phyloP scores from a whole-genome alignment of 1,139 yeast species.

The Geotrichum bryndzae region DNA sequence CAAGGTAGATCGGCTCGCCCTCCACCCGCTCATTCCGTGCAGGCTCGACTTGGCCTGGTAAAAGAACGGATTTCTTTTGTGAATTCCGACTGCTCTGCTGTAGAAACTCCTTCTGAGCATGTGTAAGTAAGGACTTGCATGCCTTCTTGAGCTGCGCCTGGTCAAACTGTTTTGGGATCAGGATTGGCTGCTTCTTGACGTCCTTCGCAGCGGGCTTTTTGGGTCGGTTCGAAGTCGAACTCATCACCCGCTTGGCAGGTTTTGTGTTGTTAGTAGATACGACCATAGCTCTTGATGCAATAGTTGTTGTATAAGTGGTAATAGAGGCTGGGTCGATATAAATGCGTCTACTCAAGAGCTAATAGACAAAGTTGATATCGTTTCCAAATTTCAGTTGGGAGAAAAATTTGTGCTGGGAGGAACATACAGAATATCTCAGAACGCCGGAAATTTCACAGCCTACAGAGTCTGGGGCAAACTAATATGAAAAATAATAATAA shows the following conservation, averaged over 20 bases:
- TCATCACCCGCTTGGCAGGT: neutral
- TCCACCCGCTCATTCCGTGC: neutral
- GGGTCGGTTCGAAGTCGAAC: neutral
- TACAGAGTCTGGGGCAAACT: neutral
- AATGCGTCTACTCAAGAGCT: neutral
- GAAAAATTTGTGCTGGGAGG: neutral
- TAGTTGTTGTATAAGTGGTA: neutral
- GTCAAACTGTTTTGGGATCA: conserved; percentile 17
- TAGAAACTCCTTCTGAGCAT: conserved; percentile 8
- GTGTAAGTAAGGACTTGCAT: conserved; percentile 13
- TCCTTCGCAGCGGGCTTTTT: neutral
- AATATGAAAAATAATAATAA: neutral
- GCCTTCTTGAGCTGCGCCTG: conserved; percentile 13
- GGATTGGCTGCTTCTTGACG: neutral
- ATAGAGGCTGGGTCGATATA: neutral
- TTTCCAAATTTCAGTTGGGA: neutral
- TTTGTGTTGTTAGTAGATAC: neutral
- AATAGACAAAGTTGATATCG: neutral
- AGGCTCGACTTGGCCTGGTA: neutral
- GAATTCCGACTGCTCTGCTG: neutral
- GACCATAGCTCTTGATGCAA: neutral
- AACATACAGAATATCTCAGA: neutral
- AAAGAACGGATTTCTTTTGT: neutral
- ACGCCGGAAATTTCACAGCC: neutral
- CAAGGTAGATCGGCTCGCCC: conserved; percentile 14